Conservation (phyloP, 345 rosid genomes). For the Aquilaria sinensis region DNA sequence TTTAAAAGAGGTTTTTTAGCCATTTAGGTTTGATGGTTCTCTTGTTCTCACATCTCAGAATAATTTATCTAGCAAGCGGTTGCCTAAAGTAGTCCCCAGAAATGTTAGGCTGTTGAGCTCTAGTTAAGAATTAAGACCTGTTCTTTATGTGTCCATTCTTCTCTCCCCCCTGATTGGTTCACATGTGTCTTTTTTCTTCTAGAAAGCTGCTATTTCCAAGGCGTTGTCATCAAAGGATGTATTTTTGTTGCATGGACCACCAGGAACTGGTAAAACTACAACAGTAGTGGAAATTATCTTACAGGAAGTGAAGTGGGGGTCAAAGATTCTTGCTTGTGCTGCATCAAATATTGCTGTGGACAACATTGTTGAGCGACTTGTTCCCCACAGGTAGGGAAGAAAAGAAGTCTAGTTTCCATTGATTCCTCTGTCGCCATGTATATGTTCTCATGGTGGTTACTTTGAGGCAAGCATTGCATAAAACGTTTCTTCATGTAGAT, state of each 20-base stretch:
- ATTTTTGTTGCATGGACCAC: constrained; percentile 93
- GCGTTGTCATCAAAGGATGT: constrained; percentile 84
- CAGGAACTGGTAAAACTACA: constrained; percentile 99
- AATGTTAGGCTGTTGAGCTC: too few relatives aligned
- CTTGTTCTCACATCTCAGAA: too few relatives aligned
- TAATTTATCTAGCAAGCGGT: too few relatives aligned
- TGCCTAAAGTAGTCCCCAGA: too few relatives aligned
- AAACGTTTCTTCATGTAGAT: background rate
- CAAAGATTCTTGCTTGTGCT: constrained; percentile 96
- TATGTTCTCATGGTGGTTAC: background rate
- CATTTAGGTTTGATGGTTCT: too few relatives aligned
- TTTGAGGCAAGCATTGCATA: background rate
- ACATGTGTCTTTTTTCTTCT: constrained; percentile 19
- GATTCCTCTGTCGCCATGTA: background rate
- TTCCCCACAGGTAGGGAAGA: constrained; percentile 59
- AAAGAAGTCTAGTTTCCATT: constrained; percentile 5
- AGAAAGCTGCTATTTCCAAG: constrained; percentile 80
- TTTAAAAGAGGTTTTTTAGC: too few relatives aligned
- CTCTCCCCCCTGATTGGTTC: constrained; percentile 1
- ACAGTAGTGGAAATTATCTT: constrained; percentile 89
- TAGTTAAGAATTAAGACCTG: background rate
- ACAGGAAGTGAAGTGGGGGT: constrained; percentile 92
- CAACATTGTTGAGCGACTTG: constrained; percentile 94
- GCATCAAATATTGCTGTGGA: constrained; percentile 99
- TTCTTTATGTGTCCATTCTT: background rate